Percentiles rank a stretch among this genome's conserved stretches.
Conservation (phyloP, 768 basidiomycete genomes). For the Thelephora ganbajun region DNA sequence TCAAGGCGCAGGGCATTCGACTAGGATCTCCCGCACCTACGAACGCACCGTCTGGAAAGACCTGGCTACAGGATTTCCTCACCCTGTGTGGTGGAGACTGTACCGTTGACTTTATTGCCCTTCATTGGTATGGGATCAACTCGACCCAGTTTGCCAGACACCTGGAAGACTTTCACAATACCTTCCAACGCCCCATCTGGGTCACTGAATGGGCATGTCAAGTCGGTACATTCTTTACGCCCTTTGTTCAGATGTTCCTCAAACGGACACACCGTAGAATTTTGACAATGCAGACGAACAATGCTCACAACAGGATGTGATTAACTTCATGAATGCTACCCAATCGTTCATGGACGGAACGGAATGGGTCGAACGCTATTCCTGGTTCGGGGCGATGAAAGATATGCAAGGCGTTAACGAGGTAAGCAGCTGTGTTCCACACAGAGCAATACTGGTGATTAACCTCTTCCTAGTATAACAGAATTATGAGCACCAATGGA, state of each 20-base stretch:
- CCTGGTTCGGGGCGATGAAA: constrained; percentile 47
- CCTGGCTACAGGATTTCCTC: constrained; percentile 41
- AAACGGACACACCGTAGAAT: constrained; percentile 17
- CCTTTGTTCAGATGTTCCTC: neutral
- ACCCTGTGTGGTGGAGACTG: constrained; percentile 33
- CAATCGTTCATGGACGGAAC: constrained; percentile 39
- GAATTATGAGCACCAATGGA: constrained; percentile 27
- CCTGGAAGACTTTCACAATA: constrained; percentile 33
- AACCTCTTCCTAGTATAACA: neutral
- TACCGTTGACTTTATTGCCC: constrained; percentile 41
- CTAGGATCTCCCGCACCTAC: constrained; percentile 43
- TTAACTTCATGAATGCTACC: constrained; percentile 34
- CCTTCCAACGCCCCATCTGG: constrained; percentile 41
- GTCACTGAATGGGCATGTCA: constrained; percentile 49
- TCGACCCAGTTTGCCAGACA: constrained; percentile 37
- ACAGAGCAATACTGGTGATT: neutral
- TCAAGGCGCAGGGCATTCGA: constrained; percentile 27
- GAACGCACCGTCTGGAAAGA: constrained; percentile 35
- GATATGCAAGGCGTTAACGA: constrained; percentile 33
- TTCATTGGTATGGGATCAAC: constrained; percentile 48
- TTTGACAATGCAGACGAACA: constrained; percentile 25
- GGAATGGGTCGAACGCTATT: constrained; percentile 41
- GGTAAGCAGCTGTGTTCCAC: constrained; percentile 17
- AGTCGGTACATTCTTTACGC: constrained; percentile 8
- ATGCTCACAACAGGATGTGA: constrained; percentile 30